Base-by-base conservation (phyloP, 2,329 filamentous ascomycete genomes). In the Corniculantispora saksenae region DNA sequence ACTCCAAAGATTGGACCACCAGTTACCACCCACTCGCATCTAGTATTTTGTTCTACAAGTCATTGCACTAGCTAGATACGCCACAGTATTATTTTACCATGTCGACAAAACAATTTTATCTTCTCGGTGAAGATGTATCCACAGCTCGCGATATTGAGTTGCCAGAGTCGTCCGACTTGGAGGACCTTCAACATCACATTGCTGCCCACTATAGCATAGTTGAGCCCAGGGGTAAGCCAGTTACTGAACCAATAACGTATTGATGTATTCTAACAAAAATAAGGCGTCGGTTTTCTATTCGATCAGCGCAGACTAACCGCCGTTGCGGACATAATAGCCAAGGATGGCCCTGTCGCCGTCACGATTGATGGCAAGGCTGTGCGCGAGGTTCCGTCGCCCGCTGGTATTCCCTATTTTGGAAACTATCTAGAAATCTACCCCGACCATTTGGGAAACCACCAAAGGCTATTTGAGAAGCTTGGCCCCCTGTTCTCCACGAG, bases 371-470 rank as follows among this genome's bases (percentile, higher is more conserved):
- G 83, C 25, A 77, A 82, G 45, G 70, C 76, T 4, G 80, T 86
- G 8, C 81, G 80, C 1, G 76, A 81, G 2, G 73, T 86, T 9
- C 85, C 83, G 2, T 84, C 85, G 0, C 82, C 84, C 5, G 74
- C 72, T 21, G 80, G 78, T 5, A 73, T 83, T 1, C 81, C 82
- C 2, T 76, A 80, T n/a, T 73, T 86, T 3, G 85, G 85, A 23
- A 85, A 81, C 68, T 84, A 80, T 72, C 82, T 83, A 53, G 83
- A 86, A 66, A 73, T 86, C 12, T 87, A 80, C 69, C 85, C 85
- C 0, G 85, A 87, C 67, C 84, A 85, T 66, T 76, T 87, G 1
- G 84, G 85, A 3, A 87, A 87, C 72, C 81, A 85, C 64, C 79
- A 85, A 54, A 78, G 84, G 0, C 74, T 86, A 1, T 86, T 86